phyloP scores from a whole-genome alignment of 257 asterid genomes.

The Nicotiana benthamiana region DNA sequence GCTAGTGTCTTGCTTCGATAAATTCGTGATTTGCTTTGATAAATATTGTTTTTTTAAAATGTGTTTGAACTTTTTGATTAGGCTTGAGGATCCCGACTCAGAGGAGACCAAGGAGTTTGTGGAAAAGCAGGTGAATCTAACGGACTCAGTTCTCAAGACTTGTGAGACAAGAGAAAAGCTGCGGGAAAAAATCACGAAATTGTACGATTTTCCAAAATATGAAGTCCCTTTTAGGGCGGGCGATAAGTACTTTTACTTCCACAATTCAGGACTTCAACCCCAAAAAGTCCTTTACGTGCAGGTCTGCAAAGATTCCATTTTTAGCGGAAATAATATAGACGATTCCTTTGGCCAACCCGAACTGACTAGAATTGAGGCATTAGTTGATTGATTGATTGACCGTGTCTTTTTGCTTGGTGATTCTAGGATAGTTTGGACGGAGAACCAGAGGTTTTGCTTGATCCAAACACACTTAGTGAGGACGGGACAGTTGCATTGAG shows the following conservation, averaged over 20 bases:
- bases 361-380: constrained; percentile 1
- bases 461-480: constrained; percentile 76
- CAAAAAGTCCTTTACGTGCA: constrained; percentile 80
- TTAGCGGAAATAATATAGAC: background rate
- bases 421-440: constrained; percentile 70
- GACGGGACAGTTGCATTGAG: constrained; percentile 85
- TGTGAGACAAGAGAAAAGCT: constrained; percentile 78
- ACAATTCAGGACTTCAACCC: constrained; percentile 91
- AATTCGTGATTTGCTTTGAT: background rate
- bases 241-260: constrained; percentile 78
- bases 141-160: constrained; percentile 59
- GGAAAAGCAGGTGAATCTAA: constrained; percentile 59
- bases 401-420: background rate
- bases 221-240: constrained; percentile 89
- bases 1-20: background rate
- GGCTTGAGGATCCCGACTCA: constrained; percentile 98
- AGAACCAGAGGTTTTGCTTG: constrained; percentile 72
- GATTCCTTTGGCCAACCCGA: background rate
- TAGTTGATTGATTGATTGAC: background rate
- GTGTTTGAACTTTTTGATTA: constrained; percentile 22
- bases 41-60: background rate
- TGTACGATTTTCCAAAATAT: constrained; percentile 71
- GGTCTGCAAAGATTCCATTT: constrained; percentile 30
- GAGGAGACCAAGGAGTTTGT: constrained; percentile 80
- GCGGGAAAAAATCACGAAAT: constrained; percentile 45